Evolutionary conservation across 2,329 filamentous ascomycete species (phyloP).

Genomic region (Nemania serpens): DNA sequence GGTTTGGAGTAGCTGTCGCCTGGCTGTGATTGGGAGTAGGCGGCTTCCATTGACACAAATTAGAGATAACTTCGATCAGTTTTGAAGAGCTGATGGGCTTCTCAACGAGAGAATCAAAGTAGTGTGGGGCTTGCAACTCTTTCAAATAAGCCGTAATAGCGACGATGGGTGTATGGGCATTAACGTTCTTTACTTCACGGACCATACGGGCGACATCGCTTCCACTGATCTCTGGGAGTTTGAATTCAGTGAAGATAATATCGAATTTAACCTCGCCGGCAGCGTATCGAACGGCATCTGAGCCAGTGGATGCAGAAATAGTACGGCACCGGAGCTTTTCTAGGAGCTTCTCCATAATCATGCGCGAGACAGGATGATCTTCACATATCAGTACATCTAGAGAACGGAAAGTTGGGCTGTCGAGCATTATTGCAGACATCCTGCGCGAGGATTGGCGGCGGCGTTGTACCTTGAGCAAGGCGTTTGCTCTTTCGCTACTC

Average conservation of each 20-base stretch:
- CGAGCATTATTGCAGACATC: conserved; percentile 86
- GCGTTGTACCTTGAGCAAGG: conserved; percentile 86
- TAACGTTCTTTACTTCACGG: conserved; percentile 92
- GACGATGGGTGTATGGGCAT: conserved; percentile 92
- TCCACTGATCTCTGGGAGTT: conserved; percentile 91
- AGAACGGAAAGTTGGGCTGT: conserved; percentile 85
- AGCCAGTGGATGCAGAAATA: conserved; percentile 86
- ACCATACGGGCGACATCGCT: conserved; percentile 98
- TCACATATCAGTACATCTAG: conserved; percentile 96
- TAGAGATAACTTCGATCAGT: conserved; percentile 82
- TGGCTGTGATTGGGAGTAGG: conserved; percentile 57
- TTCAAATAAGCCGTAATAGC: conserved; percentile 98
- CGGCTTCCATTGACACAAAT: conserved; percentile 91
- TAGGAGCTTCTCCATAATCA: conserved; percentile 98
- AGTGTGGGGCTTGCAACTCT: conserved; percentile 90
- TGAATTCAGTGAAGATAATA: conserved; percentile 97
- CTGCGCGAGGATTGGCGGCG: conserved; percentile 94
- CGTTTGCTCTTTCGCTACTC: conserved; percentile 81
- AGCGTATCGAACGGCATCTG: conserved; percentile 89
- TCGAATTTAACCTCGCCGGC: conserved; percentile 98
- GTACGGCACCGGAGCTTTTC: conserved; percentile 95
- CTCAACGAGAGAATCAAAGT: conserved; percentile 94
- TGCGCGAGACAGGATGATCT: conserved; percentile 92
- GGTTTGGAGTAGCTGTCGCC: conserved; percentile 57
- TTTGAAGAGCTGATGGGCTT: conserved; percentile 95